phyloP scores from a whole-genome alignment of 176 grass and related monocot species.

The Tillandsia fasciculata region DNA sequence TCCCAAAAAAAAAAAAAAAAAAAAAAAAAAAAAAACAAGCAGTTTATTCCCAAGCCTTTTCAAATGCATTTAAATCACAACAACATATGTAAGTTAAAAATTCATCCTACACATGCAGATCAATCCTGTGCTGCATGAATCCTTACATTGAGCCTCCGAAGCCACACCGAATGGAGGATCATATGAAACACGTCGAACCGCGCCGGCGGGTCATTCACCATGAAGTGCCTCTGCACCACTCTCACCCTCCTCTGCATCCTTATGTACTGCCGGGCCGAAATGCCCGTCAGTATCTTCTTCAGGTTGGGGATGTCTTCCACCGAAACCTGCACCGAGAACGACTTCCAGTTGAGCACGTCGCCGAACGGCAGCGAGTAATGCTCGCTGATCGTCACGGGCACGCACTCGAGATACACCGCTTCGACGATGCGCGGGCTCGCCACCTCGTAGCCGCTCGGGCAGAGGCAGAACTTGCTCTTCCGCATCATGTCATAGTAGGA shows the following conservation, averaged over 20 bases:
- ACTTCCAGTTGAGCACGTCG: constrained; percentile 70
- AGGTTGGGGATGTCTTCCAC: constrained; percentile 53
- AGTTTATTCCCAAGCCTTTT: background rate
- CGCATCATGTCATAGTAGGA: constrained; percentile 77
- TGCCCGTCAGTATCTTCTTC: constrained; percentile 37
- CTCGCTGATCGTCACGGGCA: constrained; percentile 67
- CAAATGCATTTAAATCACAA: background rate
- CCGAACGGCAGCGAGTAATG: constrained; percentile 67
- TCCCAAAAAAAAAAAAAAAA: too few relatives aligned
- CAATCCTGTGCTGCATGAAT: constrained; percentile 8
- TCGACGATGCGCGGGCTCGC: constrained; percentile 76
- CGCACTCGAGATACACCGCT: constrained; percentile 79
- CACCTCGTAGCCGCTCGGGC: constrained; percentile 88
- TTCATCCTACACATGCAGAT: background rate
- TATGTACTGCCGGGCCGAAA: constrained; percentile 62
- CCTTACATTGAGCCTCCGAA: constrained; percentile 61
- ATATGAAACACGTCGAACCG: constrained; percentile 77
- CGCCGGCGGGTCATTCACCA: constrained; percentile 40
- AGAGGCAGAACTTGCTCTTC: constrained; percentile 70
- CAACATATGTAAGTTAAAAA: background rate
- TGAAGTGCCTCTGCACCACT: constrained; percentile 49
- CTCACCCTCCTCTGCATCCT: constrained; percentile 54
- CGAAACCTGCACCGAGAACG: constrained; percentile 53
- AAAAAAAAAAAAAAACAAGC: too few relatives aligned
- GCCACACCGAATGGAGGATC: constrained; percentile 86